Evolutionary conservation across 768 basidiomycete genomes (phyloP), one percentile per base, ranked within the genome.

Genomic region (Serendipita sp.): DNA sequence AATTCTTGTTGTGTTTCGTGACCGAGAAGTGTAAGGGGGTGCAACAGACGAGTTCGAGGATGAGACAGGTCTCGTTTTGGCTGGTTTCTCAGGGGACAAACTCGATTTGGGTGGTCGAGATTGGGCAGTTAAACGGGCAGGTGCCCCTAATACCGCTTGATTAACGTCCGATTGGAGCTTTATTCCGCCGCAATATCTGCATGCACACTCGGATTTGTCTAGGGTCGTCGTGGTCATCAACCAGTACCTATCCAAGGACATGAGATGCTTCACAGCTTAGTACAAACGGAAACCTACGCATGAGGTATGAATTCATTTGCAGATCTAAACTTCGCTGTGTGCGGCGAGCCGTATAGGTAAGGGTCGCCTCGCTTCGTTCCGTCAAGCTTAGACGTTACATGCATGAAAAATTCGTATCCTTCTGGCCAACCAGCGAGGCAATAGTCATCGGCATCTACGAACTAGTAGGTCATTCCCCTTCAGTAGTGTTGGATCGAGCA

Each of bases 301-400:
- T 93, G 91, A 3, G 89, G 88, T 53, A 86, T 80, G 71, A 92
- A 90, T 70, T 93, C 91, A 55, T 86, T 85, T n/a, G 83, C 76
- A 11, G 89, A 91, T 46, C 91, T 86, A 72, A 91, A 92, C 63
- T 75, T 80, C 34, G 74, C 75, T 44, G 77, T 73, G 58, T 73
- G 65, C 34, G 68, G 64, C 1, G 83, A 84, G 74, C 74, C 90
- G 65, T 79, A 82, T 29, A 92, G 79, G 75, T 93, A 93, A 15
- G 84, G 74, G 71, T 93, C 91, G 84, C 65, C 91, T 77, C 23
- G 86, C 81, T 44, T 73, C 72, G 10, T 64, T 68, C 43, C 70
- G 74, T 4, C 76, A 74, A 0, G 89, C 86, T 70, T 89, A 33
- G 16, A n/a, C 29, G 27, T 89, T 66, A 85, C 76, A 67, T 92